Evolutionary conservation across 306 rosid species (phyloP).

Genomic region (Quercus robur): DNA sequence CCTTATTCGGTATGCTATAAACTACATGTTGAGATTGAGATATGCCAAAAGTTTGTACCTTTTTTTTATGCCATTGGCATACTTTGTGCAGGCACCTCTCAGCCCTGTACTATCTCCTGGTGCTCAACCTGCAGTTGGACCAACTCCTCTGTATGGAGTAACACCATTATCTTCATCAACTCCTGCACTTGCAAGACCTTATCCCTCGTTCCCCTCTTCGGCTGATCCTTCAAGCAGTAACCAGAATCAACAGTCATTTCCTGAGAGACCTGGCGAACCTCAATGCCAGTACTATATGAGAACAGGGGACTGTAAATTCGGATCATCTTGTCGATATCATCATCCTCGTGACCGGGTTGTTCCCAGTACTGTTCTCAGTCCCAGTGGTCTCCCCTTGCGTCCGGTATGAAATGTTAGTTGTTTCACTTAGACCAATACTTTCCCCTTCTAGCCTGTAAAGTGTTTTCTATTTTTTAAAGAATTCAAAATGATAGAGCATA

Average conservation of each 20-base stretch:
- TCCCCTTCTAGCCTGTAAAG: neutral
- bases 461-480: neutral
- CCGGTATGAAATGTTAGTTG: constrained; percentile 45
- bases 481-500: neutral
- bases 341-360: constrained; percentile 62
- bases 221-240: constrained; percentile 44
- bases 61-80: constrained; percentile 5
- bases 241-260: constrained; percentile 59
- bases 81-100: constrained; percentile 69
- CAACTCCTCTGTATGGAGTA: constrained; percentile 73
- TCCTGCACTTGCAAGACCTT: constrained; percentile 65
- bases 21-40: neutral
- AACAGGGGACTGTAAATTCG: constrained; percentile 90
- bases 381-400: constrained; percentile 78
- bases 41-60: neutral
- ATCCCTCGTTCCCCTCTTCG: constrained; percentile 50
- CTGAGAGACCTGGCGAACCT: constrained; percentile 84
- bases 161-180: constrained; percentile 48
- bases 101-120: constrained; percentile 81
- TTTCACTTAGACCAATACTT: neutral
- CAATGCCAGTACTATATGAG: constrained; percentile 75
- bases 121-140: constrained; percentile 71
- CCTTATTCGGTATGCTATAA: constrained; percentile 68
- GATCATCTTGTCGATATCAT: constrained; percentile 75
- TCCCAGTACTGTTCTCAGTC: constrained; percentile 60